Conservation (phyloP, 2,329 filamentous ascomycete species). For the Diaporthe longicolla region DNA sequence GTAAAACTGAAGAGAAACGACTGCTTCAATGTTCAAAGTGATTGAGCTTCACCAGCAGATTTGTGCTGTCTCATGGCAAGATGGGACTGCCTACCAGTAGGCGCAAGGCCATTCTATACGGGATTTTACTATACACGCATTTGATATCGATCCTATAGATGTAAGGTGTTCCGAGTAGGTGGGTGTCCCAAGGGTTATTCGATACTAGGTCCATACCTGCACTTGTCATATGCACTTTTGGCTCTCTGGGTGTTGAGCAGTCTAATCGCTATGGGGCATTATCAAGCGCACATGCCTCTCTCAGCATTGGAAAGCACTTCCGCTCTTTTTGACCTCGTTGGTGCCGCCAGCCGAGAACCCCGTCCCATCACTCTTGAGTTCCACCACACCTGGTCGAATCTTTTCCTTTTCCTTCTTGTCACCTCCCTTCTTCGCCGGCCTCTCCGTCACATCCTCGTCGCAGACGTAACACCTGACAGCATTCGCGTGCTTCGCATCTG, state of each 20-base stretch:
- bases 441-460: conserved; percentile 78
- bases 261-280: neutral
- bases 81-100: neutral
- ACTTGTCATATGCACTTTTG: neutral
- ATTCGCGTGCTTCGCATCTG: conserved; percentile 57
- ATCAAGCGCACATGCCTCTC: neutral
- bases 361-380: conserved; percentile 88
- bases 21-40: neutral
- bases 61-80: neutral
- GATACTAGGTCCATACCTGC: neutral
- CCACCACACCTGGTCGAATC: conserved; percentile 80
- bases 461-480: conserved; percentile 86
- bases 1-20: neutral
- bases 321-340: conserved; percentile 83
- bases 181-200: neutral
- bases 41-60: neutral
- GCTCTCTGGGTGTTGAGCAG: neutral
- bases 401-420: conserved; percentile 67
- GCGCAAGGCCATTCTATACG: neutral
- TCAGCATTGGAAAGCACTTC: conserved; percentile 87
- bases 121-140: too few relatives aligned
- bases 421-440: conserved; percentile 54
- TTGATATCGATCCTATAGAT: too few relatives aligned
- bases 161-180: neutral
- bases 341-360: conserved; percentile 92